Evolutionary conservation across 768 basidiomycete genomes (phyloP).

Genomic region (Cystobasidium onofrii): DNA sequence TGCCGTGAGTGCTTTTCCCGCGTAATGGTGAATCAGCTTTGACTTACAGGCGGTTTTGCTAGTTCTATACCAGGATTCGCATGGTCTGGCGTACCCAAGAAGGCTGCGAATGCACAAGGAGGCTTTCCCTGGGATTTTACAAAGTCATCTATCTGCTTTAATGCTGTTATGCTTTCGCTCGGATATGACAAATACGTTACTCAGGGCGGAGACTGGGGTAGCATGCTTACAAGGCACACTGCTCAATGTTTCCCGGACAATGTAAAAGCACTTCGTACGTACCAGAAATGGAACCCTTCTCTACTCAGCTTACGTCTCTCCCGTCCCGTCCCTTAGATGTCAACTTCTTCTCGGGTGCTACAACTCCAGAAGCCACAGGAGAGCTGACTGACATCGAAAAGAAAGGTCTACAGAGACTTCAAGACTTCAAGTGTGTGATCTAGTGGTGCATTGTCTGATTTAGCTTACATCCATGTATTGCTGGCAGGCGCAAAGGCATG

Average conservation of each 20-base stretch:
- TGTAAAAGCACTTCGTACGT: constrained; percentile 22
- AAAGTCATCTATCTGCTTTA: constrained; percentile 17
- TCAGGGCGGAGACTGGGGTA: constrained; percentile 30
- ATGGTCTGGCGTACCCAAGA: constrained; percentile 26
- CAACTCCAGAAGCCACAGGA: constrained; percentile 14
- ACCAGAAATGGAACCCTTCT: neutral
- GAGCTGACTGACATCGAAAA: constrained; percentile 17
- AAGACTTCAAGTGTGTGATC: constrained; percentile 19
- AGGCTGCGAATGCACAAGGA: constrained; percentile 2
- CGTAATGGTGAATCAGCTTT: neutral
- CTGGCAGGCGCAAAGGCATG: constrained; percentile 16
- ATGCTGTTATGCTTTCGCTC: constrained; percentile 28
- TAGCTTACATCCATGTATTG: neutral
- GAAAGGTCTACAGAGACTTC: constrained; percentile 25
- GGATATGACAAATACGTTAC: constrained; percentile 30
- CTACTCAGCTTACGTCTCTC: neutral
- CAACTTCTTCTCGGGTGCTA: constrained; percentile 24
- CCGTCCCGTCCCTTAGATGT: neutral
- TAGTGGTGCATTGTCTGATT: neutral
- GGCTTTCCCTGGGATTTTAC: neutral
- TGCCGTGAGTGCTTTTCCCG: neutral
- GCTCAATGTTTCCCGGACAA: constrained; percentile 30
- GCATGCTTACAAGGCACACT: constrained; percentile 26
- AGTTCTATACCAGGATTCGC: constrained; percentile 23
- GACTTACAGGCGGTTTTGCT: neutral